These are phyloP conservation scores for Talaromyces adpressus DNA, from an alignment of 495 filamentous ascomycete species.

Conservation along the genomic window DNA sequence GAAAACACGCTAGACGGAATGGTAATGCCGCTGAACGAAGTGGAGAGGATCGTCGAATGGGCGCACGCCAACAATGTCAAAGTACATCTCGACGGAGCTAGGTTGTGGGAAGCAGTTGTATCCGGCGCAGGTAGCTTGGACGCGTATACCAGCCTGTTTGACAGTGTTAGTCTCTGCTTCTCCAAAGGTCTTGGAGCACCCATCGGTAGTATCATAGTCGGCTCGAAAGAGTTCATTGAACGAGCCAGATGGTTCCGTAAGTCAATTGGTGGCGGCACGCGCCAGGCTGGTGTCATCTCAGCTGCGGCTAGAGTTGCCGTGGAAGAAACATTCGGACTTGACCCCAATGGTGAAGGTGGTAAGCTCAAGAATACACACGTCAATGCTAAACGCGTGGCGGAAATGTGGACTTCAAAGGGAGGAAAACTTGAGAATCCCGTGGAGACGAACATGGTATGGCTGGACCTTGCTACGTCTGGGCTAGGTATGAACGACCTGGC, in stretches of 20 bases:
- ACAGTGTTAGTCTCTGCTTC: slow-evolving; percentile 79
- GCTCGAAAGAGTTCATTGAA: slow-evolving; percentile 56
- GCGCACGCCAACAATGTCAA: slow-evolving; percentile 59
- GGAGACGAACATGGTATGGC: slow-evolving; percentile 94
- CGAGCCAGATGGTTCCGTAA: slow-evolving; percentile 77
- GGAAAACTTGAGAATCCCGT: slow-evolving; percentile 35
- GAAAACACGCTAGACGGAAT: slow-evolving; percentile 82
- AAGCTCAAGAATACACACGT: slow-evolving; percentile 54
- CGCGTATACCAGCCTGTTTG: slow-evolving; percentile 66
- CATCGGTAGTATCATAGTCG: slow-evolving; percentile 73
- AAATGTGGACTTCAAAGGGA: slow-evolving; percentile 53
- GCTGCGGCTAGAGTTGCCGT: slow-evolving; percentile 40
- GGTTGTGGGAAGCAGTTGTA: slow-evolving; percentile 72
- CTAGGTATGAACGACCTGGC: slow-evolving; percentile 35
- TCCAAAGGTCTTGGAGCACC: slow-evolving; percentile 87
- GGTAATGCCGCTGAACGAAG: slow-evolving; percentile 68
- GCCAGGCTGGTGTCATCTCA: slow-evolving; percentile 55
- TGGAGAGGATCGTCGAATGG: slow-evolving; percentile 59
- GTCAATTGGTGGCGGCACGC: slow-evolving; percentile 72
- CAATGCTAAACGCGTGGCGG: slow-evolving; percentile 57
- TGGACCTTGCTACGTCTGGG: slow-evolving; percentile 57
- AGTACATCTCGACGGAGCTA: slow-evolving; percentile 78
- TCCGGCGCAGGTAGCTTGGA: slow-evolving; percentile 52
- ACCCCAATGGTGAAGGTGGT: slow-evolving; percentile 54
- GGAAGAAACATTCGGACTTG: slow-evolving; percentile 55